phyloP scores from a whole-genome alignment of 2,329 filamentous ascomycete genomes.

The Pseudocercospora fijiensis region DNA sequence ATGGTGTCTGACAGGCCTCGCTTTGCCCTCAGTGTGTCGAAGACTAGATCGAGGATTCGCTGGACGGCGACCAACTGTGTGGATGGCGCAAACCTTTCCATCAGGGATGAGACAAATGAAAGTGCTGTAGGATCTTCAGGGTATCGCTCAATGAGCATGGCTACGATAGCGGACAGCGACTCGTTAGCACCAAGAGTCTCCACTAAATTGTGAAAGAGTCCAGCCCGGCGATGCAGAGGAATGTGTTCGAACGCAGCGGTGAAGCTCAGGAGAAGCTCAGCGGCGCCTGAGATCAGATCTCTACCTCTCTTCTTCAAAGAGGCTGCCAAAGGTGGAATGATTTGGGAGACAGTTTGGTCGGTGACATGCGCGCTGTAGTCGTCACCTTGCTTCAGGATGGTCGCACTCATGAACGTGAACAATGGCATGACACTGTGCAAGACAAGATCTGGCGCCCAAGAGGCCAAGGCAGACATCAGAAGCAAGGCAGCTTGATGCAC shows the following conservation, averaged over 20 bases:
- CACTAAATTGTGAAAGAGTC: conserved; percentile 80
- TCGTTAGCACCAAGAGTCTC: conserved; percentile 82
- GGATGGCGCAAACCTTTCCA: conserved; percentile 69
- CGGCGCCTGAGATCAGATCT: conserved; percentile 75
- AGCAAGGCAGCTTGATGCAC: conserved; percentile 91
- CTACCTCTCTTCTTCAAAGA: conserved; percentile 77
- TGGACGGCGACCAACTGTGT: conserved; percentile 72
- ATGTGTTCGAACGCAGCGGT: conserved; percentile 96
- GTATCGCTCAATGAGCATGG: conserved; percentile 89
- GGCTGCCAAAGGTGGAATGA: conserved; percentile 85
- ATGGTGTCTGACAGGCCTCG: conserved; percentile 71
- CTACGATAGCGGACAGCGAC: conserved; percentile 81
- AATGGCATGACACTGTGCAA: conserved; percentile 98
- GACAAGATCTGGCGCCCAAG: conserved; percentile 83
- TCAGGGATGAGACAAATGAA: conserved; percentile 72
- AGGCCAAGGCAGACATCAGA: conserved; percentile 81
- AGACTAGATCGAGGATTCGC: conserved; percentile 71
- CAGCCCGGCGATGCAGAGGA: conserved; percentile 77
- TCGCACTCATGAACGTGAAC: conserved; percentile 96
- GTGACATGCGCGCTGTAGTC: conserved; percentile 97
- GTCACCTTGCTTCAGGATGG: conserved; percentile 85
- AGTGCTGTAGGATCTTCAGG: conserved; percentile 71
- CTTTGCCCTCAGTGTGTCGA: conserved; percentile 72
- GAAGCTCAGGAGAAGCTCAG: conserved; percentile 91
- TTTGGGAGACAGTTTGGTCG: conserved; percentile 86